Base-by-base conservation (phyloP, 768 basidiomycete genomes). In the Boletus subparvulus region DNA sequence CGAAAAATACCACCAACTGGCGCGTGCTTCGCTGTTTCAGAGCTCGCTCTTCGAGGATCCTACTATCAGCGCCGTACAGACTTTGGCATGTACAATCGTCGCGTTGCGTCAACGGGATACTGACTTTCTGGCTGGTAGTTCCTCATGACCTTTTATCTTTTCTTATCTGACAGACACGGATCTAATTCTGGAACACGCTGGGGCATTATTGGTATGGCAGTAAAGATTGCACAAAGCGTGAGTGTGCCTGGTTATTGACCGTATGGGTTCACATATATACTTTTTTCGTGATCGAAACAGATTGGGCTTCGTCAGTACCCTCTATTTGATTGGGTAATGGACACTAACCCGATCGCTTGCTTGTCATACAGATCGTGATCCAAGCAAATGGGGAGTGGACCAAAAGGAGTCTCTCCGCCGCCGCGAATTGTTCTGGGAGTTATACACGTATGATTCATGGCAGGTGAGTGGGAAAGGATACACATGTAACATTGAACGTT, bases 211-310 rank as follows among this genome's bases (percentile, higher is more conserved):
- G 86, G 86, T 16, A 77, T 87, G 47, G 83, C 85, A 43, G 81
- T 87, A 58, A 88, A 86, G 73, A 75, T 87, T 55, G 83, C 82
- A 19, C 86, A 87, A 68, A 86, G 84, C 64, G 86, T 87, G 66
- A 75, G 86, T 75, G 55, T 66, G 55, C 62, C 61, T 59, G 26
- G 40, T 56, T 57, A 43, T 50, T 48, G 47, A 56, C 56, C 26
- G 5, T 21, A 16, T 30, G 32, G 33, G 16, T 44, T 39, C 37
- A 17, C 50, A 28, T 50, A 24, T 53, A 44, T 33, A 8, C 21
- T 14, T 48, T 52, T 60, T 40, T 62, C 48, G 44, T 49, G 28
- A 49, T 43, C 35, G 55, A 47, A 48, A 60, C 57, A 88, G 86
- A 87, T 88, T 73, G 86, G 86, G 30, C 78, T 88, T 53, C 86